Percentiles rank a stretch among this genome's conserved stretches.
phyloP scores from a whole-genome alignment of 169 alveolate species.

The Plasmodium cynomolgi region DNA sequence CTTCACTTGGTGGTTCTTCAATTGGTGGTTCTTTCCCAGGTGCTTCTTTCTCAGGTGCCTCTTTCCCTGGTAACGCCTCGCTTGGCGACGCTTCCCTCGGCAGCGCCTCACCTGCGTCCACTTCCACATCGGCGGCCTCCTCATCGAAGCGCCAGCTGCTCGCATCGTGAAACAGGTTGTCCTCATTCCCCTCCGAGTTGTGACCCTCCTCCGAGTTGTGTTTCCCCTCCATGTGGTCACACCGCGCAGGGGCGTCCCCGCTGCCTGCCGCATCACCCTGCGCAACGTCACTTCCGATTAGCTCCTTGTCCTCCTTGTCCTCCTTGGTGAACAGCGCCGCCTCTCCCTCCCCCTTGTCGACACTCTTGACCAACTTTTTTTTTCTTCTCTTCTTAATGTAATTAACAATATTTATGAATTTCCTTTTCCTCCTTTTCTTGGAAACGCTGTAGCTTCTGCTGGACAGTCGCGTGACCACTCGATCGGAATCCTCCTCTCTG shows the following conservation, averaged over 20 bases:
- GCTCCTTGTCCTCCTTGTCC: background rate
- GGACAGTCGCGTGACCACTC: background rate
- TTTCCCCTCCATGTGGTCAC: background rate
- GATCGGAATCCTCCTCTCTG: background rate
- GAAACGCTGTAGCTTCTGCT: background rate
- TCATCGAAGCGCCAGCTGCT: background rate
- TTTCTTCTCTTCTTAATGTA: slow-evolving; percentile 52
- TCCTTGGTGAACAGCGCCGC: background rate
- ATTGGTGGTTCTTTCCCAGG: background rate
- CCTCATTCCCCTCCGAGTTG: background rate
- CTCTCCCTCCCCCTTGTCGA: slow-evolving; percentile 22
- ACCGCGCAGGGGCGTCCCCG: background rate
- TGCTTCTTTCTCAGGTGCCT: background rate
- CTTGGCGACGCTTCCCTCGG: background rate
- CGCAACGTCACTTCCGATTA: background rate
- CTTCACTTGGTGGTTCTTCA: background rate
- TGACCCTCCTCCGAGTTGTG: background rate
- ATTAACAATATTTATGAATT: slow-evolving; percentile 53
- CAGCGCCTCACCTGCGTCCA: background rate
- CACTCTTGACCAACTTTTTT: slow-evolving; percentile 14
- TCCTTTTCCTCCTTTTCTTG: slow-evolving; percentile 27
- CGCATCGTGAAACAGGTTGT: background rate
- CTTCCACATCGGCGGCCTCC: background rate
- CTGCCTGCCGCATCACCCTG: background rate
- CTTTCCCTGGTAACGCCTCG: background rate